Evolutionary conservation across 768 basidiomycete genomes (phyloP), one percentile per base, ranked within the genome.

Genomic region (Naganishia onofrii): DNA sequence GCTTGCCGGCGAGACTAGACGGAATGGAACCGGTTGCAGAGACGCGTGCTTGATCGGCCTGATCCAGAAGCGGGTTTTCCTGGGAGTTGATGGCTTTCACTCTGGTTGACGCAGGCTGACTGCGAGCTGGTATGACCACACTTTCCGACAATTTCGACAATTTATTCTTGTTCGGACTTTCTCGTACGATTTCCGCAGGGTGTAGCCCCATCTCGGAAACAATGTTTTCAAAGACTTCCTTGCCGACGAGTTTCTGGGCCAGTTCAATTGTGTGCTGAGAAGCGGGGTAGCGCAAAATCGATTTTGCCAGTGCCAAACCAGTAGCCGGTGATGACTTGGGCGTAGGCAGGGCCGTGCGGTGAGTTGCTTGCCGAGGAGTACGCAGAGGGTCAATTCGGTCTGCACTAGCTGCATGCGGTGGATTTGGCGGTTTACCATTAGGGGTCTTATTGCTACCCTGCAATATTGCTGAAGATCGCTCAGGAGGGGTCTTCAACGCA

Each of bases 221-320:
- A 21, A 72, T 53, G 36, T 44, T 51, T n/a, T 46, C 63, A 36
- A 81, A 67, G 1, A 48, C 32, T 28, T 72, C 71, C 38, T 72
- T 72, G 31, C 71, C 67, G 34, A 72, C 66, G 13, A 72, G 51
- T 42, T 72, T 72, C 46, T 72, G 71, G 55, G 67, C 71, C 19
- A 72, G 44, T 42, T 72, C 71, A 34, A 72, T 68, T 15, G 70
- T 67, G n/a, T 69, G 57, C 55, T 57, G 42, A 26, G 44, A 52
- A 31, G 57, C 68, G 28, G 71, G 71, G 48, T 72, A 63, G 10
- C 60, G 36, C 32, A 72, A 42, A 32, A 72, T 68, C 17, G 54
- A 58, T 26, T 57, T 57, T 8, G 71, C 71, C 28, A 72, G 44
- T 28, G 67, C 60, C 28, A 72, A 48, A 21, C 52, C 48, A 10